Evolutionary conservation across 257 asterid genomes (phyloP), one percentile per base, ranked within the genome.

Genomic region (Perilla frutescens): DNA sequence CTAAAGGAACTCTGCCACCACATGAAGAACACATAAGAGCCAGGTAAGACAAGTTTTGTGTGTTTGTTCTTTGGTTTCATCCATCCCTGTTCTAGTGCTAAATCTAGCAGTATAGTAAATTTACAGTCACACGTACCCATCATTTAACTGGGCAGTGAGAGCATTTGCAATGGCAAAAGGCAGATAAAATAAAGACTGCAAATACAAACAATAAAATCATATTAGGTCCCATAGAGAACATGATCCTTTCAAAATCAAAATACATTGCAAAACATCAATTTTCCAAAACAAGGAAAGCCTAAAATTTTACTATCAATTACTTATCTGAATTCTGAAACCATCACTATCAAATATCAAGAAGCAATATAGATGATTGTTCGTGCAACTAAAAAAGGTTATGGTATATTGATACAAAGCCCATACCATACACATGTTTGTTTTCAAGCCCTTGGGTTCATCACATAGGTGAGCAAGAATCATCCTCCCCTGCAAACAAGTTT

Each of bases 371-470:
- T 7, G 15, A 73, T 39, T 15, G 15, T 14, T 9, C 13, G 11
- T 8, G 6, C 49, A 49, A 65, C 47, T 37, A 20, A 6, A 20
- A 6, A 73, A 20, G 57, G 43, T 50, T 60, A 57, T 10, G 48
- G 3, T 40, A 34, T 31, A 49, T 13, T 11, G 51, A 20, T 1
- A 20, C 26, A 20, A 20, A 20, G 44, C 66, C 69, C 84, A 3
- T 91, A 93, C 98, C 97, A 91, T 87, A 89, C 95, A 87, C 97
- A 93, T 93, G 74, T 86, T 88, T 61, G 99, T 94, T 84, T 94
- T 94, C 85, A 94, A 84, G 75, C 99, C 99, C 92, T 94, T 91
- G 39, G 99, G 98, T 87, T 94, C 99, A 81, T 94, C 99, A 74
- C 98, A 91, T 72, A 94, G 75, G 84, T 91, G 99, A 77, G 99